phyloP scores from a whole-genome alignment of 2,329 filamentous ascomycete species.

The Macrophomina phaseolina region DNA sequence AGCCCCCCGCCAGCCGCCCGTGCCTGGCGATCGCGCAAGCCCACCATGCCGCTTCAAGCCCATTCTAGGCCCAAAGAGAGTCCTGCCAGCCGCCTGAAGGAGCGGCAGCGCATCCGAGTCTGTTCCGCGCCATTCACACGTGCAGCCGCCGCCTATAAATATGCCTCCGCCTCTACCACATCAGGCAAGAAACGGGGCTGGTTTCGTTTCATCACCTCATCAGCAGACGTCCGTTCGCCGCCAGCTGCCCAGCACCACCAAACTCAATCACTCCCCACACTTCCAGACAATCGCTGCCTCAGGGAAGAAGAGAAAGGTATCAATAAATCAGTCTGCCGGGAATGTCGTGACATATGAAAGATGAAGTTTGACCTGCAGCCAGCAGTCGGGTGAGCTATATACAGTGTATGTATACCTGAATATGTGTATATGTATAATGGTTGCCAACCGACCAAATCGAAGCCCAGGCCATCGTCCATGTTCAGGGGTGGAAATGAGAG shows the following conservation, averaged over 20 bases:
- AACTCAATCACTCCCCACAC: background rate
- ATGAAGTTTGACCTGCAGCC: conserved; percentile 1
- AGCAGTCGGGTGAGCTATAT: conserved; percentile 14
- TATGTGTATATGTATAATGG: background rate
- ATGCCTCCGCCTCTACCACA: background rate
- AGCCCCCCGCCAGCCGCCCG: conserved; percentile 1
- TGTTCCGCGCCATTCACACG: background rate
- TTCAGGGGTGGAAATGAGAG: background rate
- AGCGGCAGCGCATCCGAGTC: background rate
- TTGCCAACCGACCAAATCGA: conserved; percentile 3
- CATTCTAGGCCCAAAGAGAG: background rate
- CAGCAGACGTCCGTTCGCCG: background rate
- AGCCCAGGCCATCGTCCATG: background rate
- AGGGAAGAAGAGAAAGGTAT: background rate
- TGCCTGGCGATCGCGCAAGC: conserved; percentile 14
- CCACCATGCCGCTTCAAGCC: background rate
- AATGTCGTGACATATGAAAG: conserved; percentile 18
- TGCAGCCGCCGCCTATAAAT: conserved; percentile 18
- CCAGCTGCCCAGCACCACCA: background rate
- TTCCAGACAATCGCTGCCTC: background rate
- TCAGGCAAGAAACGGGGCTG: conserved; percentile 15
- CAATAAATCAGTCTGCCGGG: conserved; percentile 5
- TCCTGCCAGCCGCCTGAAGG: background rate
- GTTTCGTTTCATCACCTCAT: conserved; percentile 7
- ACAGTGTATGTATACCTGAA: conserved; percentile 2